A percentile compares a stretch with the other conserved stretches of the same genome.
phyloP scores from a whole-genome alignment of 1,139 yeast species.

The Yamadazyma conglobata region DNA sequence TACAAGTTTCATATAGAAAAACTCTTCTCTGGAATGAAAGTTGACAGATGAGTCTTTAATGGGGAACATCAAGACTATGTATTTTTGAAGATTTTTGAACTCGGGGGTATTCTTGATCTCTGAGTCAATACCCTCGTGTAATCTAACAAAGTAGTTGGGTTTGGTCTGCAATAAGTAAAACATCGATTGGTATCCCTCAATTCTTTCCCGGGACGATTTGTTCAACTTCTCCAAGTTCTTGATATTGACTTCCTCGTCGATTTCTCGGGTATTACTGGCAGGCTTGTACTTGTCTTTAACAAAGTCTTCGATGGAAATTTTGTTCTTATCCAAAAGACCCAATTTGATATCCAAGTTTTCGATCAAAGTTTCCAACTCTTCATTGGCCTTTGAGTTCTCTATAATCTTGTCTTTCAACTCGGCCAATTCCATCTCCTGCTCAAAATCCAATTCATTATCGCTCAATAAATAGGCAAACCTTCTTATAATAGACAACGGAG shows the following conservation, averaged over 20 bases:
- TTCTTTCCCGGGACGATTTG: constrained; percentile 37
- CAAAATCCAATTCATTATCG: constrained; percentile 71
- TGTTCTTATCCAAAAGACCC: constrained; percentile 73
- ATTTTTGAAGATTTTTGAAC: constrained; percentile 38
- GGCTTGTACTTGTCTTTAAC: constrained; percentile 50
- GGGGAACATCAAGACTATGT: constrained; percentile 50
- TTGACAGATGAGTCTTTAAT: constrained; percentile 27
- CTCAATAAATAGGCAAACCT: constrained; percentile 75
- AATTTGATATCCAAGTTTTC: constrained; percentile 81
- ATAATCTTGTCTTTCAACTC: constrained; percentile 64
- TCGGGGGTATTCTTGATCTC: constrained; percentile 19
- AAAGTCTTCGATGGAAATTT: constrained; percentile 74
- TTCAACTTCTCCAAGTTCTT: constrained; percentile 31
- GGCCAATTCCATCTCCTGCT: constrained; percentile 70
- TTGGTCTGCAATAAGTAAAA: constrained; percentile 84
- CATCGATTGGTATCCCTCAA: constrained; percentile 70
- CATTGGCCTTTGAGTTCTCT: constrained; percentile 61
- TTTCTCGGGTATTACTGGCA: constrained; percentile 18
- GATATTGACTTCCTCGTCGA: constrained; percentile 14
- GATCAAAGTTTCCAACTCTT: constrained; percentile 66
- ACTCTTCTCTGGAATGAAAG: constrained; percentile 66
- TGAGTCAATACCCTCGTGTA: constrained; percentile 31
- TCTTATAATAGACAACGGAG: constrained; percentile 73
- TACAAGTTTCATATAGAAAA: constrained; percentile 60
- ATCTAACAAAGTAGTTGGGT: constrained; percentile 65